Conservation (phyloP, 805 yeast species). For the Groenewaldozyma tartarivorans region DNA sequence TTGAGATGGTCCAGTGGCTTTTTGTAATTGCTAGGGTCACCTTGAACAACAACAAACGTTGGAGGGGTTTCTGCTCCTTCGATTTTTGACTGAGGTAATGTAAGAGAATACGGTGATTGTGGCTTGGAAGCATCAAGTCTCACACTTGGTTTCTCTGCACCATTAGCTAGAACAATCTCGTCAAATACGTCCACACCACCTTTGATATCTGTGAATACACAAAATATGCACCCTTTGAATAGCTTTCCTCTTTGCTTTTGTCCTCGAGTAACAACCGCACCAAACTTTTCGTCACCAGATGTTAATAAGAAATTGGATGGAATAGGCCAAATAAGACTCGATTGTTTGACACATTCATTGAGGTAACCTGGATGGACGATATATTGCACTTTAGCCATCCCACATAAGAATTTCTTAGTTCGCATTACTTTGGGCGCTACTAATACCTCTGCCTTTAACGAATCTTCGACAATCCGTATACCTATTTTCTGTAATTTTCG, state of each 20-base stretch:
- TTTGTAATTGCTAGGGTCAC: background rate
- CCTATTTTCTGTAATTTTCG: conserved; percentile 38
- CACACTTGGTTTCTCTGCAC: conserved; percentile 29
- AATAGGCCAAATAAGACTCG: conserved; percentile 11
- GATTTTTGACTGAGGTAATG: conserved; percentile 1
- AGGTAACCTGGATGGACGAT: conserved; percentile 23
- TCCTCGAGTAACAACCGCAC: conserved; percentile 18
- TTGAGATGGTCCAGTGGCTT: background rate
- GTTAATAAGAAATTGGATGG: conserved; percentile 19
- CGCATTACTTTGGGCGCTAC: conserved; percentile 77
- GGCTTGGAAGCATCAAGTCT: too few relatives aligned
- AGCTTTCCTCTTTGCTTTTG: conserved; percentile 20
- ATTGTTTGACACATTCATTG: conserved; percentile 17
- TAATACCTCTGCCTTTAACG: conserved; percentile 33
- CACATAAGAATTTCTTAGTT: conserved; percentile 76
- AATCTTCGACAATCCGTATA: conserved; percentile 36
- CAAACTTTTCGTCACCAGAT: conserved; percentile 20
- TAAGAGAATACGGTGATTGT: too few relatives aligned
- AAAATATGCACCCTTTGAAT: conserved; percentile 41
- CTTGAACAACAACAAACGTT: background rate
- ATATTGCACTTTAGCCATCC: conserved; percentile 42
- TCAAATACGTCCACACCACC: conserved; percentile 52
- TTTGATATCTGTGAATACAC: conserved; percentile 46
- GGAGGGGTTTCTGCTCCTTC: background rate
- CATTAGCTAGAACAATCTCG: conserved; percentile 53